Conservation (phyloP, 805 yeast genomes). For the Starmerella floricola region DNA sequence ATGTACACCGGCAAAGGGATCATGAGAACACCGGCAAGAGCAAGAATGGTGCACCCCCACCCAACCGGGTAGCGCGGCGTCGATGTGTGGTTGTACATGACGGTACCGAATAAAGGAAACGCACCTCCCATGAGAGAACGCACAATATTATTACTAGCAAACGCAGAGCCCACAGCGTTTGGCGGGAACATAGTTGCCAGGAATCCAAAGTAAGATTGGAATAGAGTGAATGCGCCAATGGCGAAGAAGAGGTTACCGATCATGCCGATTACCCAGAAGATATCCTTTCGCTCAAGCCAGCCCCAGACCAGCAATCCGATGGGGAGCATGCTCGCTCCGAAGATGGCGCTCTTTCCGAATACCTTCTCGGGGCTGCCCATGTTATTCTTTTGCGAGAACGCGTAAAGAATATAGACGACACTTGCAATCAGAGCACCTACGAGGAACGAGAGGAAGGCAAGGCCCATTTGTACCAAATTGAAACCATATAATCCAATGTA, state of each 20-base stretch:
- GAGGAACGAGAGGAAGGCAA: slow-evolving; percentile 36
- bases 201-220: slow-evolving; percentile 43
- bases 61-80: slow-evolving; percentile 42
- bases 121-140: slow-evolving; percentile 43
- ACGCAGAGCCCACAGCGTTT: slow-evolving; percentile 43
- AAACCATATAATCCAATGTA: slow-evolving; percentile 37
- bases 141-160: slow-evolving; percentile 43
- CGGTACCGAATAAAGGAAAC: slow-evolving; percentile 50
- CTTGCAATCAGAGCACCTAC: slow-evolving; percentile 38
- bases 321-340: slow-evolving; percentile 36
- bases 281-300: slow-evolving; percentile 39
- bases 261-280: slow-evolving; percentile 43
- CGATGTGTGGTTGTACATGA: slow-evolving; percentile 38
- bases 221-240: slow-evolving; percentile 34
- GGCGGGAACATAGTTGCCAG: slow-evolving; percentile 39
- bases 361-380: slow-evolving; percentile 13
- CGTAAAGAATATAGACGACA: slow-evolving; percentile 5
- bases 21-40: slow-evolving; percentile 34
- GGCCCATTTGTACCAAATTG: slow-evolving; percentile 38
- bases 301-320: slow-evolving; percentile 46
- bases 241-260: slow-evolving; percentile 36
- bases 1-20: slow-evolving; percentile 37
- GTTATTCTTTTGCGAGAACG: not conserved
- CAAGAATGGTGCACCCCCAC: slow-evolving; percentile 44
- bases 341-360: slow-evolving; percentile 27